These are phyloP conservation scores for Fusarium mexicanum DNA, from an alignment of 2,329 filamentous ascomycete species.

Conservation along the genomic window DNA sequence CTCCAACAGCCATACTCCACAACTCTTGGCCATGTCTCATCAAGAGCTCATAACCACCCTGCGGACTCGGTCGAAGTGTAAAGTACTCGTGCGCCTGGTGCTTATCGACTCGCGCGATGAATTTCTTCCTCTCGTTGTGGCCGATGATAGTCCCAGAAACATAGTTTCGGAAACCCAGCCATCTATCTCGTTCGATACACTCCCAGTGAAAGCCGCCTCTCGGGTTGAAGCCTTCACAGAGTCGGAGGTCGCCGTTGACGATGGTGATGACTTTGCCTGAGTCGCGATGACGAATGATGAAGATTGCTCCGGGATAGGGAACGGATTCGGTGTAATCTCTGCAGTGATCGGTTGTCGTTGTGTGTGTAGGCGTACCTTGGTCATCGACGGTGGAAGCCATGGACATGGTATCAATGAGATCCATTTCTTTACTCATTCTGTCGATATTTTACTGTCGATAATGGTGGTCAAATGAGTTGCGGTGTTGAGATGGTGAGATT, in stretches of 20 bases:
- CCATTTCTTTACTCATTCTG: constrained; percentile 32
- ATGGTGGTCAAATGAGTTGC: neutral
- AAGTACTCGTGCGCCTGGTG: constrained; percentile 47
- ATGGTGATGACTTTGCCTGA: constrained; percentile 46
- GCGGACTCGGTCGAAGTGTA: constrained; percentile 38
- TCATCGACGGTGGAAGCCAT: constrained; percentile 31
- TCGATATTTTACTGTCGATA: neutral
- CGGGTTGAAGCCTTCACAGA: constrained; percentile 26
- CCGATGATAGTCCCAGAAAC: constrained; percentile 48
- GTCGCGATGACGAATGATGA: constrained; percentile 45
- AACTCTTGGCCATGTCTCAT: constrained; percentile 42
- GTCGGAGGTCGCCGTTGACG: constrained; percentile 41
- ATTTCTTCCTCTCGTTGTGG: constrained; percentile 39
- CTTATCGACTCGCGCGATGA: constrained; percentile 34
- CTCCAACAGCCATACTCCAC: constrained; percentile 42
- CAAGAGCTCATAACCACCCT: constrained; percentile 49
- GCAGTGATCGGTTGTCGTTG: constrained; percentile 8
- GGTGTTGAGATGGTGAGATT: neutral
- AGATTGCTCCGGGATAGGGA: constrained; percentile 42
- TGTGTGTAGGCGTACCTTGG: constrained; percentile 29
- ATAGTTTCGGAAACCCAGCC: constrained; percentile 51
- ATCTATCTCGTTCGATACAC: constrained; percentile 50
- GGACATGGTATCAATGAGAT: constrained; percentile 30
- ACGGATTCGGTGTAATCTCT: constrained; percentile 26
- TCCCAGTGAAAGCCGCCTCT: constrained; percentile 48